Evolutionary conservation across 495 filamentous ascomycete species (phyloP).

Genomic region (Neohortaea acidophila): DNA sequence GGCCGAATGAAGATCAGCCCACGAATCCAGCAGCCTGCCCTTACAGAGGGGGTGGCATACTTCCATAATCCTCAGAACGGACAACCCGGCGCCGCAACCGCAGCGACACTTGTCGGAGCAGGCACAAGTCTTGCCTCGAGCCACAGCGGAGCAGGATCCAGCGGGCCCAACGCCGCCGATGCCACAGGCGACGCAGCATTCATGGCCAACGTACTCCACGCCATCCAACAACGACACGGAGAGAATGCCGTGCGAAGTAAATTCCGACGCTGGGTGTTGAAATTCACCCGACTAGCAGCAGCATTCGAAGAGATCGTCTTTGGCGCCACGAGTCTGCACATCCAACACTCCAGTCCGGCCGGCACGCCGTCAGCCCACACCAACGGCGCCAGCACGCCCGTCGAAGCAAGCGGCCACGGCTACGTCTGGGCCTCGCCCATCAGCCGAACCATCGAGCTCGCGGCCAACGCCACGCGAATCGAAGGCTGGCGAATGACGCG

Average conservation of each 20-base stretch:
- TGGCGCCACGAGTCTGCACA: slow-evolving; percentile 77
- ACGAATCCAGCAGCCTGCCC: slow-evolving; percentile 48
- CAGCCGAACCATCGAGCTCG: slow-evolving; percentile 67
- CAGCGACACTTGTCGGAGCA: slow-evolving; percentile 6
- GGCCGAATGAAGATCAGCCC: slow-evolving; percentile 87
- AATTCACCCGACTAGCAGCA: slow-evolving; percentile 81
- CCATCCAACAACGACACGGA: slow-evolving; percentile 72
- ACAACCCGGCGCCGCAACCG: slow-evolving; percentile 1
- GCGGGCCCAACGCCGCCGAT: slow-evolving; percentile 31
- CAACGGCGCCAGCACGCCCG: slow-evolving; percentile 21
- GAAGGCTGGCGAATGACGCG: slow-evolving; percentile 92
- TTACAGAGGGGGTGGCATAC: slow-evolving; percentile 67
- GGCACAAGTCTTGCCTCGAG: slow-evolving; percentile 1
- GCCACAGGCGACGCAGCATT: slow-evolving; percentile 80
- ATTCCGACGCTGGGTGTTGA: slow-evolving; percentile 77
- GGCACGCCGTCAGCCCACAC: slow-evolving; percentile 28
- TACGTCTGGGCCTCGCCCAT: slow-evolving; percentile 85
- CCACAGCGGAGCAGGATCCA: slow-evolving; percentile 11
- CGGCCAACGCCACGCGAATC: slow-evolving; percentile 76
- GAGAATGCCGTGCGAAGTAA: slow-evolving; percentile 81
- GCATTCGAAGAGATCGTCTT: slow-evolving; percentile 93
- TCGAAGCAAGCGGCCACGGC: slow-evolving; percentile 59
- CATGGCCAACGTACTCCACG: slow-evolving; percentile 68
- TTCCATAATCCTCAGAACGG: slow-evolving; percentile 39
- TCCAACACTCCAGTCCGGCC: slow-evolving; percentile 22